Evolutionary conservation across 208 protist species (phyloP).

Genomic region (Acanthamoeba royreba): DNA sequence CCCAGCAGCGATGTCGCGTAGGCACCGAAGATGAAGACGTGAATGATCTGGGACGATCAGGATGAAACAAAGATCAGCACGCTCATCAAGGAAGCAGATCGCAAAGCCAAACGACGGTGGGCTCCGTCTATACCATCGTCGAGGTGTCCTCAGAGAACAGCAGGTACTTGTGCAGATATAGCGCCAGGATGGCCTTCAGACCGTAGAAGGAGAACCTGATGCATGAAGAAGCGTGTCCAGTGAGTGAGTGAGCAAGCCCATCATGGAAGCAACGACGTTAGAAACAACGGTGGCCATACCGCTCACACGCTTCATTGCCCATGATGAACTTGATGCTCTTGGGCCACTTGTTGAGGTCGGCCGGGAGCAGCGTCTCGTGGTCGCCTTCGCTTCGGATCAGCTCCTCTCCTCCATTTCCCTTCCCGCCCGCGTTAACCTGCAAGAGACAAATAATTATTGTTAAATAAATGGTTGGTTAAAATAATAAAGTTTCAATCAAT

Average conservation of each 20-base stretch:
- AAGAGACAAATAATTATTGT: not conserved
- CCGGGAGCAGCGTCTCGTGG: not conserved
- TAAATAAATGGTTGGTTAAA: too few species aligned
- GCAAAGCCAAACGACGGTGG: not conserved
- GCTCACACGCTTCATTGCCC: conserved; percentile 61
- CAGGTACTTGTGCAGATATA: conserved; percentile 47
- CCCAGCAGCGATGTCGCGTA: conserved; percentile 70
- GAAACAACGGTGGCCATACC: not conserved
- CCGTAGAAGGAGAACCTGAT: conserved; percentile 29
- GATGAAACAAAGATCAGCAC: not conserved
- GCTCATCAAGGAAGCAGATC: not conserved
- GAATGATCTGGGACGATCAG: conserved; percentile 38
- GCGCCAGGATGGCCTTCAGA: conserved; percentile 51
- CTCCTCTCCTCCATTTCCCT: too few species aligned
- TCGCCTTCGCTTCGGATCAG: not conserved
- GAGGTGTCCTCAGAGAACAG: conserved; percentile 29
- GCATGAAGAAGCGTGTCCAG: not conserved
- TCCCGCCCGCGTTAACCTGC: not conserved
- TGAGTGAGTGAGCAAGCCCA: not conserved
- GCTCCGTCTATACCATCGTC: not conserved
- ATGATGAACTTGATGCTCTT: conserved; percentile 54
- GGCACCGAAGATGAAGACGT: conserved; percentile 70
- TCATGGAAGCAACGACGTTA: not conserved
- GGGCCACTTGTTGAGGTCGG: conserved; percentile 14
- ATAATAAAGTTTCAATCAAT: too few species aligned